These are phyloP conservation scores for Nigrospora oryzae DNA, from an alignment of 2,329 filamentous ascomycete genomes.

Conservation along the genomic window DNA sequence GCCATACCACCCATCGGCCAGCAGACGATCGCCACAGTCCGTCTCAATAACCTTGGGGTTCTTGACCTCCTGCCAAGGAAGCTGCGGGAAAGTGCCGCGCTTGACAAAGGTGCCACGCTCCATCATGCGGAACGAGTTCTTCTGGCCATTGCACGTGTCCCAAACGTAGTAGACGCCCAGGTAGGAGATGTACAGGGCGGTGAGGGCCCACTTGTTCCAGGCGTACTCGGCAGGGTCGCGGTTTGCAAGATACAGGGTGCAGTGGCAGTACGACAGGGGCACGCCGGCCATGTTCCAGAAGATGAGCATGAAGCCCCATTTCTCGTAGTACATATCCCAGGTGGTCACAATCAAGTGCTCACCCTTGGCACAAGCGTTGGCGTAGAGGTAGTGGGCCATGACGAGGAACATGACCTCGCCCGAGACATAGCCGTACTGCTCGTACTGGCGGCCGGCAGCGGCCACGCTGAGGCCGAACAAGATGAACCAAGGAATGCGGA, in stretches of 20 bases:
- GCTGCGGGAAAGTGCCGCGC: constrained; percentile 78
- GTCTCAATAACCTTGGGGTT: constrained; percentile 75
- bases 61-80: constrained; percentile 78
- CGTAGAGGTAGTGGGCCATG: constrained; percentile 86
- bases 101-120: constrained; percentile 63
- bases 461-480: constrained; percentile 71
- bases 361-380: constrained; percentile 85
- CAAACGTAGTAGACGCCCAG: constrained; percentile 83
- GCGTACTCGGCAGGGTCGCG: constrained; percentile 70
- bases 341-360: constrained; percentile 86
- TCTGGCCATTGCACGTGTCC: constrained; percentile 88
- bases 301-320: constrained; percentile 95
- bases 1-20: constrained; percentile 82
- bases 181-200: constrained; percentile 60
- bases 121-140: constrained; percentile 80
- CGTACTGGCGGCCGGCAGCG: constrained; percentile 73
- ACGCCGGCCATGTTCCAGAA: constrained; percentile 96
- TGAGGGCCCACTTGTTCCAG: constrained; percentile 64
- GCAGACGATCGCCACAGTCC: constrained; percentile 64
- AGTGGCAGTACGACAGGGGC: constrained; percentile 87
- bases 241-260: constrained; percentile 81
- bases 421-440: constrained; percentile 76
- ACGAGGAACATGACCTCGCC: constrained; percentile 78
- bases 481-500: constrained; percentile 87
- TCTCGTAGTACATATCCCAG: constrained; percentile 97